Base-by-base conservation (phyloP, 305 asterid species). In the Rubia peregrina region DNA sequence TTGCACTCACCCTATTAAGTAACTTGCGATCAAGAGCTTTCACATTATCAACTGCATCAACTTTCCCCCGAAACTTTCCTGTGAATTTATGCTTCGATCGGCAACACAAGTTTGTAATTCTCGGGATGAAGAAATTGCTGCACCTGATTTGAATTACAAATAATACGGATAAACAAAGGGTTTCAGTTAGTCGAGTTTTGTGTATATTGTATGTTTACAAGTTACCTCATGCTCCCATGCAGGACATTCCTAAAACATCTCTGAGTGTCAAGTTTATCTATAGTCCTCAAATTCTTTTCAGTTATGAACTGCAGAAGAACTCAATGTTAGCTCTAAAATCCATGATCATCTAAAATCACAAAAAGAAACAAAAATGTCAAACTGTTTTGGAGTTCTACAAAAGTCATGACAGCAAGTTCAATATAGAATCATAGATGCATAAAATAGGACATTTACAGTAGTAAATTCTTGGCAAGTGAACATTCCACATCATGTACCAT, bases 61-160 rank as follows among this genome's bases (percentile, higher is more conserved):
- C 80, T 74, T 81, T 88, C 83, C 77, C 80, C 87, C 87, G 79
- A 73, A 84, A 77, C 68, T 82, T 87, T 60, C 79, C 93, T 13
- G 94, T 64, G 66, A 85, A 74, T 73, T 81, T 83, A 79, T 89
- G 97, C 86, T 86, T 93, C 12, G 90, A 82, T 19, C 92, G 88
- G 70, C 77, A 80, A 81, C 78, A 77, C 49, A 82, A 62, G 9
- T 78, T 73, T 71, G 81, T 75, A 75, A 79, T 72, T 69, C 76
- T 83, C 68, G 89, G 86, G 62, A 83, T 82, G 65, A 82, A 74
- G 73, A 81, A 74, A 79, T 71, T 71, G 71, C 71, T 82, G 69
- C 76, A 84, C 90, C 98, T 92, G 86, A 80, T 86, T 36, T 61
- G 24, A 43, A 33, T 56, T 69, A 56, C 61, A 61, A 41, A 76